A percentile compares a stretch with the other conserved stretches of the same genome.
These are phyloP conservation scores for Candida palmyrensis DNA, from an alignment of 805 yeast species.

Conservation along the genomic window DNA sequence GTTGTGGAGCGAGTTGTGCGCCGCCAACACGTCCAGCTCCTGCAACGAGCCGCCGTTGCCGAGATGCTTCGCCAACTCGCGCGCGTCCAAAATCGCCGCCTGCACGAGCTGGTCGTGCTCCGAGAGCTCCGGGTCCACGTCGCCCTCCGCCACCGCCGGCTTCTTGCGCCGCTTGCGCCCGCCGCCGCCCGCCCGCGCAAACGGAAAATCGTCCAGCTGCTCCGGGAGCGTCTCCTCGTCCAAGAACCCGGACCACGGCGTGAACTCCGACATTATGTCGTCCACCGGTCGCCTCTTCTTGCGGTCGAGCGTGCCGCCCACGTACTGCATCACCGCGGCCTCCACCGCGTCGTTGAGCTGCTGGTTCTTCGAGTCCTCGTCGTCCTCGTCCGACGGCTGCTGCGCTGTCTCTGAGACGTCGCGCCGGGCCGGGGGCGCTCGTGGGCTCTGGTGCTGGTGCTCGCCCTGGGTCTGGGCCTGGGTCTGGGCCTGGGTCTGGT, in stretches of 20 bases:
- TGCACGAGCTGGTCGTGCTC: constrained; percentile 65
- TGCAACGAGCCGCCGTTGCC: constrained; percentile 13
- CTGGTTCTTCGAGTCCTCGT: constrained; percentile 28
- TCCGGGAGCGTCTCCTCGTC: constrained; percentile 30
- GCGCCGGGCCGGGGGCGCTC: constrained; percentile 1
- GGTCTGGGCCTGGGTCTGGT: no score
- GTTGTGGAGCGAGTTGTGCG: constrained; percentile 11
- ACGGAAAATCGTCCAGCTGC: neutral
- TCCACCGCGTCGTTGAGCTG: constrained; percentile 56
- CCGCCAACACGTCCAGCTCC: constrained; percentile 7
- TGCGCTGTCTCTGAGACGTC: neutral
- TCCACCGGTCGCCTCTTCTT: constrained; percentile 18
- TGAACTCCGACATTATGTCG: constrained; percentile 47
- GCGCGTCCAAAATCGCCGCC: constrained; percentile 66
- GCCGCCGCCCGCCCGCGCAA: no score
- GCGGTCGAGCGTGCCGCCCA: constrained; percentile 55
- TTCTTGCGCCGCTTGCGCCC: constrained; percentile 11
- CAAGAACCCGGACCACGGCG: constrained; percentile 51
- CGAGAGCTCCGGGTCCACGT: constrained; percentile 36
- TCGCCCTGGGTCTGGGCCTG: no score
- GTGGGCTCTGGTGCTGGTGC: neutral
- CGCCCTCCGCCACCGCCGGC: constrained; percentile 5
- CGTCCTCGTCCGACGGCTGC: constrained; percentile 7
- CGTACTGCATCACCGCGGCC: constrained; percentile 72
- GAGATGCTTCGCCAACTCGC: constrained; percentile 50